Conservation (phyloP, 2,329 filamentous ascomycete species). For the Coniosporium tulheliwenetii region DNA sequence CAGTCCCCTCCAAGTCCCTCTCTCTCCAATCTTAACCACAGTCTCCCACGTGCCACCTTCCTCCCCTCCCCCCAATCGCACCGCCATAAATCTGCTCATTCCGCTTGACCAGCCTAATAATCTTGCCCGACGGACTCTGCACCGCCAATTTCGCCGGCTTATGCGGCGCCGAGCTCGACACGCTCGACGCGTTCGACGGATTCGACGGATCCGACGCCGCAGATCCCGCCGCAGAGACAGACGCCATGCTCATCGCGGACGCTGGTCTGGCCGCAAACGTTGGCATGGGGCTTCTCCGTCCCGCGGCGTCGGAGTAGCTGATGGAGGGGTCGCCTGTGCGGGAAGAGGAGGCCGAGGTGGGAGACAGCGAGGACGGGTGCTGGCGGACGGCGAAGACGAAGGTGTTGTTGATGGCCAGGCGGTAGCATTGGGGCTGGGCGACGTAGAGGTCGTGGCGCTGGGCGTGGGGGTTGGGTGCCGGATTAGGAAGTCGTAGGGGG, state of each 20-base stretch:
- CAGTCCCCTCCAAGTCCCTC: constrained; percentile 64
- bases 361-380: constrained; percentile 53
- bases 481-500: constrained; percentile 87
- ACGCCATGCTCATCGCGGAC: constrained; percentile 46
- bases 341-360: constrained; percentile 18
- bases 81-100: constrained; percentile 45
- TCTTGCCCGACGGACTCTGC: constrained; percentile 87
- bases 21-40: constrained; percentile 77
- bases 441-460: constrained; percentile 95
- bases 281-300: constrained; percentile 27
- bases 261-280: constrained; percentile 37
- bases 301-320: constrained; percentile 14
- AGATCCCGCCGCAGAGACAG: constrained; percentile 26
- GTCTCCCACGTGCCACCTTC: constrained; percentile 76
- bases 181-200: constrained; percentile 46
- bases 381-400: constrained; percentile 95
- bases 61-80: constrained; percentile 39
- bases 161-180: constrained; percentile 37
- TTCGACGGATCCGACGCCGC: constrained; percentile 33
- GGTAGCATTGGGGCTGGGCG: constrained; percentile 82
- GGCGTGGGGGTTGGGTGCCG: constrained; percentile 92
- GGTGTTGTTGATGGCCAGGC: constrained; percentile 84
- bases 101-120: constrained; percentile 72
- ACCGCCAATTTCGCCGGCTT: constrained; percentile 95
- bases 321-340: constrained; percentile 11